phyloP scores from a whole-genome alignment of 2,329 filamentous ascomycete genomes.

The Taxawa tesnikishii region DNA sequence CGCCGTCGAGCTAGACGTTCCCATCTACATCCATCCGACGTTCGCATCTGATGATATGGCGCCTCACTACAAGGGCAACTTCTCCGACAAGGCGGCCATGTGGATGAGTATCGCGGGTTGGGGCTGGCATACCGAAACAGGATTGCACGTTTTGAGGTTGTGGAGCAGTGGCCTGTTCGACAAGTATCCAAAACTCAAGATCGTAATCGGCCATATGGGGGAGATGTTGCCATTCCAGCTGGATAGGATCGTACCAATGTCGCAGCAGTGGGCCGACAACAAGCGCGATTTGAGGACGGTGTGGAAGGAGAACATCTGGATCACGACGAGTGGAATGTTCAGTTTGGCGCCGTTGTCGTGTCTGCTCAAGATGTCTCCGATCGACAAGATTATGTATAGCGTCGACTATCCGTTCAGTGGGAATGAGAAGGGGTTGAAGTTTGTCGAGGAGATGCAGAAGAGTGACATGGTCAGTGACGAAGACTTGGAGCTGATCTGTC shows the following conservation, averaged over 20 bases:
- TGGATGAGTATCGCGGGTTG: conserved; percentile 30
- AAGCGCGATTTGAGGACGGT: conserved; percentile 25
- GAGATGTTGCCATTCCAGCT: conserved; percentile 47
- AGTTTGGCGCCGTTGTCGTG: conserved; percentile 36
- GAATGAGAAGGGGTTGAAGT: conserved; percentile 38
- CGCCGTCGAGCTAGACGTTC: conserved; percentile 32
- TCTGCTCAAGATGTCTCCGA: conserved; percentile 22
- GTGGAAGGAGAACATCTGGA: conserved; percentile 42
- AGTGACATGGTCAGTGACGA: conserved; percentile 39
- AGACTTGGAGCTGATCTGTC: conserved; percentile 37
- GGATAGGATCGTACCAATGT: conserved; percentile 27
- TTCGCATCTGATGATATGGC: conserved; percentile 26
- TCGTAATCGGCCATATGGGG: conserved; percentile 45
- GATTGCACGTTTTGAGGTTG: conserved; percentile 36
- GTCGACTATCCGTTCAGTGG: conserved; percentile 47
- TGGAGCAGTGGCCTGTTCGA: conserved; percentile 45
- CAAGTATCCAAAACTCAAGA: conserved; percentile 38
- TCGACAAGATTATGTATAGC: conserved; percentile 43
- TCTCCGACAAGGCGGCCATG: conserved; percentile 15
- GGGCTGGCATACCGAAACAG: conserved; percentile 41
- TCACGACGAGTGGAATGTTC: conserved; percentile 48
- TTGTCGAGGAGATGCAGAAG: conserved; percentile 35
- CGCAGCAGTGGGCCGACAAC: conserved; percentile 18
- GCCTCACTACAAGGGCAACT: conserved; percentile 27
- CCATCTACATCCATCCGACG: conserved; percentile 40